A percentile compares a stretch with the other conserved stretches of the same genome.
Evolutionary conservation across 805 yeast species (phyloP).

Genomic region (Yarrowia hollandica): DNA sequence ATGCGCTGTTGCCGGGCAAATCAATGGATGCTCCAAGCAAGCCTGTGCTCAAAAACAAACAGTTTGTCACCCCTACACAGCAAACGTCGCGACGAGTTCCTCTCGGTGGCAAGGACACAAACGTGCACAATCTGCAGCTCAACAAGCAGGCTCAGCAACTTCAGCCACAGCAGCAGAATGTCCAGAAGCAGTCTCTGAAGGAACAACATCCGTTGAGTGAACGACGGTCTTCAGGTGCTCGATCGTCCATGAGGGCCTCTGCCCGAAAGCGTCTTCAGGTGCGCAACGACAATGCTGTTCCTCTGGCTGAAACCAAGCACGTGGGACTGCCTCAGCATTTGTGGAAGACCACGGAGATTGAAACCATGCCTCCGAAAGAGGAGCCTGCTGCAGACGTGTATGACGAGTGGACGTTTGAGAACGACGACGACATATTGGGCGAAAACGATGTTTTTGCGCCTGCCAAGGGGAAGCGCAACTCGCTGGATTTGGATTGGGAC

Average conservation of each 20-base stretch:
- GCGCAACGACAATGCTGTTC: constrained; percentile 11
- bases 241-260: not conserved
- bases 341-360: constrained; percentile 3
- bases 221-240: not conserved
- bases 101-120: constrained; percentile 9
- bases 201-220: not conserved
- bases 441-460: not conserved
- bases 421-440: constrained; percentile 15
- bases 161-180: not conserved
- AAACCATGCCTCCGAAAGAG: constrained; percentile 7
- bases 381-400: not conserved
- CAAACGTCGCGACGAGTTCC: constrained; percentile 1
- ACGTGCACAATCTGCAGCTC: not conserved
- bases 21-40: not conserved
- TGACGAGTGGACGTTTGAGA: constrained; percentile 9
- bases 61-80: constrained; percentile 7
- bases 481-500: constrained; percentile 11
- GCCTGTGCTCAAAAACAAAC: not conserved
- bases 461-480: not conserved
- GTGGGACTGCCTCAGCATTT: constrained; percentile 2
- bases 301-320: constrained; percentile 3
- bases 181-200: no score
- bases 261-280: constrained; percentile 14
- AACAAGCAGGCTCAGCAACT: not conserved
- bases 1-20: constrained; percentile 13